These are phyloP conservation scores for Mallotus japonicus DNA, from an alignment of 441 rosid genomes.

Conservation along the genomic window DNA sequence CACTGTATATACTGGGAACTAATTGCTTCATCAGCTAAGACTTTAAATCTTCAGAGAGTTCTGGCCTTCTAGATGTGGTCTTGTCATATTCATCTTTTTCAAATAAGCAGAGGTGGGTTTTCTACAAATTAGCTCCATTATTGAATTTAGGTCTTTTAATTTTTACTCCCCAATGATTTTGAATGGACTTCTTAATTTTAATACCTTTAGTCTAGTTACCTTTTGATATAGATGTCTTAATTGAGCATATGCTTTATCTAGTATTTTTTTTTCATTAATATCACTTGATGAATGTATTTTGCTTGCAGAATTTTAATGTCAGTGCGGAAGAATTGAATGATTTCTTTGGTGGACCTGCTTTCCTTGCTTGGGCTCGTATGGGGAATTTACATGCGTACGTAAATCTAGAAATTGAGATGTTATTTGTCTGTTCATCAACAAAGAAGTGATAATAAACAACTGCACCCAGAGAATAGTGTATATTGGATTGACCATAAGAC, in stretches of 20 bases:
- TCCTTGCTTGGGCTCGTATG: constrained; percentile 99
- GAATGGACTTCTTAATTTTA: not conserved
- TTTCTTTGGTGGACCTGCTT: constrained; percentile 97
- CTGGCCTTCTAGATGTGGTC: not conserved
- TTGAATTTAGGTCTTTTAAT: not conserved
- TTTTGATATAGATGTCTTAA: not conserved
- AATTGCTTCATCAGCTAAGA: not conserved
- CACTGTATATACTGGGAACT: not conserved
- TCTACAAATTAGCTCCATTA: not conserved
- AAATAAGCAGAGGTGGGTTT: not conserved
- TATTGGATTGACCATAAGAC: constrained; percentile 6
- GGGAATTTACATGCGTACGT: constrained; percentile 94
- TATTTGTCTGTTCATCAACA: constrained; percentile 10
- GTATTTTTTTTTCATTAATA: constrained; percentile 8
- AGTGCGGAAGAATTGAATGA: constrained; percentile 66
- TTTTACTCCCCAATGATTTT: not conserved
- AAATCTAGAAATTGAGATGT: not conserved
- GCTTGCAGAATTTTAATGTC: constrained; percentile 69
- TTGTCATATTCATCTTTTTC: not conserved
- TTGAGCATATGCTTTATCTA: no score
- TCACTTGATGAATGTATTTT: constrained; percentile 12
- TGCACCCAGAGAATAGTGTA: not conserved
- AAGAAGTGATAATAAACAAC: not conserved
- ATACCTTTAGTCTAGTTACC: not conserved
- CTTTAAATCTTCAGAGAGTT: no score